Base-by-base conservation (phyloP, 2,329 filamentous ascomycete species). In the Alternaria arborescens region DNA sequence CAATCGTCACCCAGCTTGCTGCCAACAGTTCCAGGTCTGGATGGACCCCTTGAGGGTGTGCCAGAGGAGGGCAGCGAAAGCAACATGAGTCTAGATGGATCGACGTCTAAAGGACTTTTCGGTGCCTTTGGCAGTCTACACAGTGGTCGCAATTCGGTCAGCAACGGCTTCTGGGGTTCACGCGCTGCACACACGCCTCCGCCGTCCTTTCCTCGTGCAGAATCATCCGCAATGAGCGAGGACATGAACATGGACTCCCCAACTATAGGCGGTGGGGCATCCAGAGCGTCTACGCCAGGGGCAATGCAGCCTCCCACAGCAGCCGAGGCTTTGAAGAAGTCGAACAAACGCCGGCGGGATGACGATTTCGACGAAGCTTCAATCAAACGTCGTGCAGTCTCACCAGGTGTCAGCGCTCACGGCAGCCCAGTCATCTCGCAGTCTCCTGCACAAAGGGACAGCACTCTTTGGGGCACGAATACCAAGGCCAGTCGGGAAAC, bases 381-480 rank as follows among this genome's bases (percentile, higher is more conserved):
- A 62, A 94, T 97, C 82, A 98, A 98, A 80, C 87, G 94, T 16
- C 88, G 94, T 43, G 94, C 94, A 24, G 94, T 98, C 3, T 95
- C 91, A 60, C 94, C 94, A 0, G 92, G 94, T 16, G 89, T 97
- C 84, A 97, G 93, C 76, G 90, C 91, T 2, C 93, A 97, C 71
- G 96, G 94, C 78, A 96, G 92, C 63, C 94, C 94, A 1, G 85
- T 97, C 36, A 87, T 94, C 59, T 82, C 84, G 69, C 92, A 97
- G 75, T 94, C 91, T 56, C 93, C 94, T 1, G 86, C 91, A 66
- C 89, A 94, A 74, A 85, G 89, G 48, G 91, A 93, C 65, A 82
- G 82, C 43, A 85, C 84, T 52, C 85, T 89, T 0, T 94, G 91
- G 90, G 90, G 90, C n/a, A 89, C 88, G 7, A 83, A 89, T 16